phyloP scores from a whole-genome alignment of 2,329 filamentous ascomycete species.

The Exophiala sp. region DNA sequence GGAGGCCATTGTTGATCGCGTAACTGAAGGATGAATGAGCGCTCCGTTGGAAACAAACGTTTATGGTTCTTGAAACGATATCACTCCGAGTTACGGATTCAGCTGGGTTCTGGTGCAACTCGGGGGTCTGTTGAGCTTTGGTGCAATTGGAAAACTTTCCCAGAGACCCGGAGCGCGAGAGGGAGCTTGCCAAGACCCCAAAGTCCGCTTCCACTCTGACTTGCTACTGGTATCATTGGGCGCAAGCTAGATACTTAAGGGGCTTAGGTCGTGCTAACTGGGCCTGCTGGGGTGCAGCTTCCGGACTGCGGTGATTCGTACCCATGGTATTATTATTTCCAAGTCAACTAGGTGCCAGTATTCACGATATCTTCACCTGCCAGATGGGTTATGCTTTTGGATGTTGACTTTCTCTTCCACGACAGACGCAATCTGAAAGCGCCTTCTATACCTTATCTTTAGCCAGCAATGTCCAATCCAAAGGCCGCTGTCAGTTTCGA shows the following conservation, averaged over 20 bases:
- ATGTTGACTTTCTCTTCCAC: not conserved
- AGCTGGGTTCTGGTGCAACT: too few species aligned
- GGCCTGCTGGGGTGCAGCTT: too few species aligned
- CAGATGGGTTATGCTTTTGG: too few species aligned
- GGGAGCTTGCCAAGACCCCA: not conserved
- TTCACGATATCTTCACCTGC: not conserved
- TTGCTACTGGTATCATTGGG: too few species aligned
- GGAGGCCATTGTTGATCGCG: slow-evolving; percentile 14
- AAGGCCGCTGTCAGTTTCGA: slow-evolving; percentile 44
- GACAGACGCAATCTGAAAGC: not conserved
- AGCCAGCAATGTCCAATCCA: slow-evolving; percentile 34
- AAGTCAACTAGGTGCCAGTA: too few species aligned
- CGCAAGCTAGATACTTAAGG: too few species aligned
- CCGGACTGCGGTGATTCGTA: too few species aligned
- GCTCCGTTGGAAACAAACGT: slow-evolving; percentile 36
- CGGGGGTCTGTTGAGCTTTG: slow-evolving; percentile 33
- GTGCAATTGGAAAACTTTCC: slow-evolving; percentile 1
- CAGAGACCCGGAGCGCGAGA: not conserved
- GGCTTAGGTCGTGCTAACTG: too few species aligned
- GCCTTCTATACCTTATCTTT: not conserved
- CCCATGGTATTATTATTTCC: too few species aligned
- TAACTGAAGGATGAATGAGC: not conserved
- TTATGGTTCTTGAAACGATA: too few species aligned
- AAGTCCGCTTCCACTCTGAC: not conserved
- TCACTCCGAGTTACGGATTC: too few species aligned